Conservation (phyloP, 2,329 filamentous ascomycete species). For the Juglanconis oblonga region DNA sequence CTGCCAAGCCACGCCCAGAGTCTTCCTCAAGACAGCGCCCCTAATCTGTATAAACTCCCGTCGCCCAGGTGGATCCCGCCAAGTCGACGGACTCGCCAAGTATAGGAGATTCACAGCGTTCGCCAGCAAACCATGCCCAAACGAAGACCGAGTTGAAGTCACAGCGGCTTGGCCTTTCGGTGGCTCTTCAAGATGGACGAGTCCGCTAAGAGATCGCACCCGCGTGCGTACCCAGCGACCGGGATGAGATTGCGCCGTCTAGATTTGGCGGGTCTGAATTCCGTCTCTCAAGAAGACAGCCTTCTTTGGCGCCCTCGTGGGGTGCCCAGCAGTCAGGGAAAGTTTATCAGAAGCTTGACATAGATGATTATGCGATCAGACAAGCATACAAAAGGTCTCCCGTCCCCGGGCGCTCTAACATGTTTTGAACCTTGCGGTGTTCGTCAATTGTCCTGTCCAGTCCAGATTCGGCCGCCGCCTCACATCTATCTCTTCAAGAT, state of each 20-base stretch:
- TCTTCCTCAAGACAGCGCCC: background rate
- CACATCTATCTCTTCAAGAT: conserved; percentile 37
- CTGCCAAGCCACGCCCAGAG: conserved; percentile 11
- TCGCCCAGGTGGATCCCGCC: background rate
- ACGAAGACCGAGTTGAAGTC: background rate
- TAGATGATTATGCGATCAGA: no score
- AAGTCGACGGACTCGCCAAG: conserved; percentile 9
- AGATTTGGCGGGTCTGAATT: no score
- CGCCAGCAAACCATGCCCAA: background rate
- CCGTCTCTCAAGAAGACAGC: no score
- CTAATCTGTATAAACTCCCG: conserved; percentile 7
- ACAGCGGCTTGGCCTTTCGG: conserved; percentile 8
- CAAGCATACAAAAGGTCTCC: background rate
- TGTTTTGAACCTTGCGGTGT: no score
- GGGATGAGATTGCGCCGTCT: background rate
- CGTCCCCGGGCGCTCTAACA: background rate
- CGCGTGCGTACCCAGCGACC: background rate
- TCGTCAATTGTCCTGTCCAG: no score
- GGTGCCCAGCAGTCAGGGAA: no score
- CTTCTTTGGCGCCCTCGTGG: no score
- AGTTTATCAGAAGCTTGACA: no score
- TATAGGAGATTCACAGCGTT: background rate
- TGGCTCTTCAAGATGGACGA: conserved; percentile 1
- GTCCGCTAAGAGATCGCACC: background rate
- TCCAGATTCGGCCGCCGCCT: background rate